Base-by-base conservation (phyloP, 2,329 filamentous ascomycete species). In the Aspergillus tubingensis region DNA sequence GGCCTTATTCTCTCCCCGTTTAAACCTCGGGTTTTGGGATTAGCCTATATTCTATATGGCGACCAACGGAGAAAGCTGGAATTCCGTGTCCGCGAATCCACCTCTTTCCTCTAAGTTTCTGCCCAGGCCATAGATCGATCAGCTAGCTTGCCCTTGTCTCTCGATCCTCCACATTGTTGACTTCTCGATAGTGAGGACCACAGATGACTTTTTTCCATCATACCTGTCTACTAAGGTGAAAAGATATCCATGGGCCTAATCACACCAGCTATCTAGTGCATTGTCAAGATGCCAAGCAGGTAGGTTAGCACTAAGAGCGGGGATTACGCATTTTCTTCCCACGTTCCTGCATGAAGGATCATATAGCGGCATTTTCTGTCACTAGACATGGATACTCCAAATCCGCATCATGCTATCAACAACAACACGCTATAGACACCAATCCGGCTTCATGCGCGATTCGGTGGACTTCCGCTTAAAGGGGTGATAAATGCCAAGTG, bases 311-410 rank as follows among this genome's bases (percentile, higher is more conserved):
- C 64, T 65, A 66, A 55, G 8, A 38, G 23, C 13, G 23, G 49
- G 41, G 55, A 64, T 62, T 62, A 60, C 61, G 57, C 59, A 63
- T 60, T 49, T 59, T 52, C 21, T 7, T 48, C 7, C 25, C 47
- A 54, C 50, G 38, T 55, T 55, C 15, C 27, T 50, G 47, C 47
- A 50, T 50, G 44, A 30, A 27, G 44, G 44, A 49, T 13, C 44
- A 30, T 25, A 49, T 49, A 49, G 44, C 44, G 44, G 44, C 15
- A 30, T 8, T 30, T 49, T 11, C 25, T n/a, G 15, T 11, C 15
- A 17, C 47, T 44, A 15, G 19, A 23, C 21, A 44, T 23, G 23
- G 41, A 44, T n/a, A 25, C 8, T n/a, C 21, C 27, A 30, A 49
- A 7, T n/a, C 47, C 25, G 47, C 47, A 49, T 49, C 47, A 49